Base-by-base conservation (phyloP, 2,329 filamentous ascomycete species). In the Penicillium rolfsii region DNA sequence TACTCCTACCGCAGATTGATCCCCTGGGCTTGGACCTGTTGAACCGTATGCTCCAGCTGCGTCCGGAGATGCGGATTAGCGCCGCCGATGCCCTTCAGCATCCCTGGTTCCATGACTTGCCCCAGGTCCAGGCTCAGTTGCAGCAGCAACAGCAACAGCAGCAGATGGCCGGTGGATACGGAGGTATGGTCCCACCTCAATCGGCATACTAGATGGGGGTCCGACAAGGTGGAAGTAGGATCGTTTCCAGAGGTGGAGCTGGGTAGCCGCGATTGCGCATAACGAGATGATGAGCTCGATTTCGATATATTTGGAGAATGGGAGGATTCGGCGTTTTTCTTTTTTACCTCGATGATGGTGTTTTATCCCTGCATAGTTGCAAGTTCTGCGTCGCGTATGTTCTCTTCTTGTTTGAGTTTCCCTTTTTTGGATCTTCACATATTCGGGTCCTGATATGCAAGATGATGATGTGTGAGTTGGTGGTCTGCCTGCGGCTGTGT, bases 1-100 rank as follows among this genome's bases (percentile, higher is more conserved):
- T 89, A 60, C 95, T 98, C 65, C 83, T 99, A 26, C 93, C 92
- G 0, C 91, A 96, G 73, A 92, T 99, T 70, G 95, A 99, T 72
- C 87, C 87, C 19, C 82, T 90, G 11, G 95, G 94, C 8, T 87
- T 99, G 71, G 93, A 97, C 73, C 82, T 99, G 52, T 83, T 99
- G 66, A 89, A 90, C 71, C 86, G 90, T 63, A 96, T 99, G 91
- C 86, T 99, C 33, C 94, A 98, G 76, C 82, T 98, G 57, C 87
- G 93, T 35, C 95, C 95, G 0, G 95, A 99, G 78, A 87, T 96
- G 78, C 87, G 95, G 58, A 91, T 97, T 73, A 93, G 90, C 69
- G 95, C 95, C 1, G 84, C 89, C 55, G 91, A 96, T 64, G 93
- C 95, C 3, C 82, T 98, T 43, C 85, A 89, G 68, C 95, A 99